A percentile compares a stretch with the other conserved stretches of the same genome.
Conservation (phyloP, 805 yeast genomes). For the Millerago galiae region DNA sequence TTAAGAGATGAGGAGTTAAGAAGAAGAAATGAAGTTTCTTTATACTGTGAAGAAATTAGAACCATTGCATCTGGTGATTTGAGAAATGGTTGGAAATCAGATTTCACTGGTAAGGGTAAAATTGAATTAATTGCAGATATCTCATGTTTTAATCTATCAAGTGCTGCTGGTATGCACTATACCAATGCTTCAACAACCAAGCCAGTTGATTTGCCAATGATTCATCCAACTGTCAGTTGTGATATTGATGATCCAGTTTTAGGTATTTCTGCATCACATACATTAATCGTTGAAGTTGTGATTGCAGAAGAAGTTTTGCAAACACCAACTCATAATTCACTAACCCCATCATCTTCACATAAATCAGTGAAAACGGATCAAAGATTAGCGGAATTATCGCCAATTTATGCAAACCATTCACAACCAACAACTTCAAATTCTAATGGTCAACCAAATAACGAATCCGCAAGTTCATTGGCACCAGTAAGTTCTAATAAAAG, state of each 20-base stretch:
- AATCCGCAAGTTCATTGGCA: slow-evolving; percentile 14
- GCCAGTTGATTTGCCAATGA: slow-evolving; percentile 22
- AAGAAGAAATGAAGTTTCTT: slow-evolving; percentile 27
- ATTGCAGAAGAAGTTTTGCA: slow-evolving; percentile 84
- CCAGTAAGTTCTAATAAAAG: slow-evolving; percentile 1
- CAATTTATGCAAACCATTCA: slow-evolving; percentile 34
- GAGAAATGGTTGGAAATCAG: slow-evolving; percentile 93
- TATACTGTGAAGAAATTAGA: slow-evolving; percentile 68
- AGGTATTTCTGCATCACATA: slow-evolving; percentile 74
- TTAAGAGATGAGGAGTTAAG: slow-evolving; percentile 24
- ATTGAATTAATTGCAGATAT: slow-evolving; percentile 76
- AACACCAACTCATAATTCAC: slow-evolving; percentile 26
- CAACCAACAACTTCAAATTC: slow-evolving; percentile 15
- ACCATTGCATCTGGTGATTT: slow-evolving; percentile 74
- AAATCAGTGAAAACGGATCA: slow-evolving; percentile 26
- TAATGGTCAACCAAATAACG: slow-evolving; percentile 8
- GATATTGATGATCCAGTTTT: slow-evolving; percentile 76
- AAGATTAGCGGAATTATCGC: slow-evolving; percentile 38
- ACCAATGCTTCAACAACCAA: slow-evolving; percentile 38
- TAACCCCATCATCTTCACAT: slow-evolving; percentile 27
- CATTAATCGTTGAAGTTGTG: slow-evolving; percentile 78
- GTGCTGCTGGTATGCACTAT: slow-evolving; percentile 43
- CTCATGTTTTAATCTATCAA: slow-evolving; percentile 49
- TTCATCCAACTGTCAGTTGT: slow-evolving; percentile 53
- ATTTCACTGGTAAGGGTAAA: slow-evolving; percentile 69